A percentile compares a stretch with the other conserved stretches of the same genome.
These are phyloP conservation scores for Scedosporium dehoogii DNA, from an alignment of 2,329 filamentous ascomycete genomes.

Conservation along the genomic window DNA sequence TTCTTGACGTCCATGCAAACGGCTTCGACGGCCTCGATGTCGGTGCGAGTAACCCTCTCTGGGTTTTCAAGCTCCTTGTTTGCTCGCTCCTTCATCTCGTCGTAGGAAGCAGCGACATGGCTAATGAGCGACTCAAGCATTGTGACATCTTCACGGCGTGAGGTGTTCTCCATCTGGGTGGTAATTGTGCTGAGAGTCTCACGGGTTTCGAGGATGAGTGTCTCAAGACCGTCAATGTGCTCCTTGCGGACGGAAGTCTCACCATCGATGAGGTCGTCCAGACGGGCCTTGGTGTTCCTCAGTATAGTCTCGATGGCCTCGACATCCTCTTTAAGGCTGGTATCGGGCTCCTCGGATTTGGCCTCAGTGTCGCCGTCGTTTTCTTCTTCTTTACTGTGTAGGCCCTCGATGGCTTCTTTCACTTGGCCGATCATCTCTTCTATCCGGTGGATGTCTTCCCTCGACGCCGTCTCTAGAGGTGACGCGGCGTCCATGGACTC, in stretches of 20 bases:
- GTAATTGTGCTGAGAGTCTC: constrained; percentile 59
- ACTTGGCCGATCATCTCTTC: constrained; percentile 43
- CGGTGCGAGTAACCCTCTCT: constrained; percentile 66
- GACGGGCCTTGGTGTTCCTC: constrained; percentile 75
- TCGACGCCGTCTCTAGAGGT: constrained; percentile 25
- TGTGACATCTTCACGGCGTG: constrained; percentile 69
- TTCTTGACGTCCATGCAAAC: constrained; percentile 79
- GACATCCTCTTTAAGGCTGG: constrained; percentile 61
- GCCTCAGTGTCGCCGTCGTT: constrained; percentile 12
- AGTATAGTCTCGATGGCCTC: constrained; percentile 85
- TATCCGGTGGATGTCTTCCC: constrained; percentile 45
- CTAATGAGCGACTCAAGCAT: constrained; percentile 69
- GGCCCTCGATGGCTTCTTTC: constrained; percentile 34
- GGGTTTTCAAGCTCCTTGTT: constrained; percentile 43
- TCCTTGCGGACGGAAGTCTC: constrained; percentile 61
- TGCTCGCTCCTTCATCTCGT: constrained; percentile 58
- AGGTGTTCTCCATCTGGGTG: constrained; percentile 57
- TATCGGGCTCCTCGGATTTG: constrained; percentile 19
- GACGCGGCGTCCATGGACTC: constrained; percentile 39
- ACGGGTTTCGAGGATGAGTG: constrained; percentile 60
- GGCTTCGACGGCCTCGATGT: constrained; percentile 71
- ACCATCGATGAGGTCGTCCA: constrained; percentile 70
- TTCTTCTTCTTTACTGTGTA: constrained; percentile 24
- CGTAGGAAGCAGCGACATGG: constrained; percentile 64
- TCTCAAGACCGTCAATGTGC: constrained; percentile 56